These are phyloP conservation scores for Phytophthora agathidicida DNA, from an alignment of 352 stramenopile genomes.

Conservation along the genomic window DNA sequence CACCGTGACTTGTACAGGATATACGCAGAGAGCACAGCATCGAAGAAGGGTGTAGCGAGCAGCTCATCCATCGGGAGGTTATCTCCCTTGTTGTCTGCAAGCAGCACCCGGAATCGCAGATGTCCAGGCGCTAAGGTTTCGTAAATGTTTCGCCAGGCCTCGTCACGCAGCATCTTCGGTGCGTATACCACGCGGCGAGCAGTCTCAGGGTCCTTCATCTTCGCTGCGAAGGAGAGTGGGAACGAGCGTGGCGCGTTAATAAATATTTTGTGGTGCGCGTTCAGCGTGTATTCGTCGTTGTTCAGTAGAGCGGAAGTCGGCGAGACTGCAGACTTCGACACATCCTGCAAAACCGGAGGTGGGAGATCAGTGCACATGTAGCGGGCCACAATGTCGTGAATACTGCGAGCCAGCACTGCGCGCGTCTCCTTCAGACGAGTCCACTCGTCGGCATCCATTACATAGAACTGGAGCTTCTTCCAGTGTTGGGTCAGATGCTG, in stretches of 20 bases:
- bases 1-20: conserved; percentile 51
- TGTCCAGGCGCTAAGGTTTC: conserved; percentile 58
- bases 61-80: conserved; percentile 69
- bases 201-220: conserved; percentile 47
- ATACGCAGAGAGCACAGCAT: conserved; percentile 69
- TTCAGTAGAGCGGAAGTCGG: conserved; percentile 37
- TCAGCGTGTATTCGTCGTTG: conserved; percentile 73
- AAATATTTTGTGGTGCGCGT: conserved; percentile 85
- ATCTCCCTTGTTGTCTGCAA: conserved; percentile 69
- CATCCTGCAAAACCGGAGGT: conserved; percentile 65
- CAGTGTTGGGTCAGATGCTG: conserved; percentile 61
- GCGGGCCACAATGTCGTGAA: conserved; percentile 69
- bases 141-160: conserved; percentile 76
- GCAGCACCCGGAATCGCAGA: conserved; percentile 58
- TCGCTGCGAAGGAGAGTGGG: conserved; percentile 51
- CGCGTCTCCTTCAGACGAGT: conserved; percentile 60
- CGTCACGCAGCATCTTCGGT: conserved; percentile 77
- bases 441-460: conserved; percentile 67
- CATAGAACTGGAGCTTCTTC: conserved; percentile 79
- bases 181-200: conserved; percentile 62
- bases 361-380: conserved; percentile 74
- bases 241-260: conserved; percentile 79
- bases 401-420: conserved; percentile 58
- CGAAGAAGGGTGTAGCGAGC: conserved; percentile 66
- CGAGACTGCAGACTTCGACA: conserved; percentile 42